phyloP scores from a whole-genome alignment of 768 basidiomycete species.

The Mycena belliarum region DNA sequence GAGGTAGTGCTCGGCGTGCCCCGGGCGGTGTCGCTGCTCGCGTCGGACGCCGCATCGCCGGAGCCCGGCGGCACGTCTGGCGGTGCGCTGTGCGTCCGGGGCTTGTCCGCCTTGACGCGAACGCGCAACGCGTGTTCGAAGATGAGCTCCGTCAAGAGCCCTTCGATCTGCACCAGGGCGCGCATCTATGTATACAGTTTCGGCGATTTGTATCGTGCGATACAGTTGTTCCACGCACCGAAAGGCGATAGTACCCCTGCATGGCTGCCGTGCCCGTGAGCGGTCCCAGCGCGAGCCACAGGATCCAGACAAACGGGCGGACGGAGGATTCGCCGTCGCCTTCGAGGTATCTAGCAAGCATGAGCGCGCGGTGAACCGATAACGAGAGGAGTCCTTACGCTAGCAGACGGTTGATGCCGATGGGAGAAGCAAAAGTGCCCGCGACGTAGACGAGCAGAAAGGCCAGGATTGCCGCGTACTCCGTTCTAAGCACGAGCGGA shows the following conservation, averaged over 20 bases:
- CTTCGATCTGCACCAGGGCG: conserved; percentile 26
- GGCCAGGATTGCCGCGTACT: conserved; percentile 6
- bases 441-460: conserved; percentile 14
- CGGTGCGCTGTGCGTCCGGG: neutral
- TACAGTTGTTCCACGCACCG: neutral
- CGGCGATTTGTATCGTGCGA: neutral
- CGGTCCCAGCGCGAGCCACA: conserved; percentile 38
- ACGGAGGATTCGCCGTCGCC: conserved; percentile 38
- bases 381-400: neutral
- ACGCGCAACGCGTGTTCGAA: conserved; percentile 44
- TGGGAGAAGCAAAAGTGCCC: conserved; percentile 17
- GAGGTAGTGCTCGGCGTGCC: conserved; percentile 13
- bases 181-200: conserved; percentile 9
- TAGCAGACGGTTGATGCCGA: conserved; percentile 18
- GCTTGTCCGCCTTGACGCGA: conserved; percentile 44
- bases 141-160: conserved; percentile 26
- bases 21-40: conserved; percentile 18
- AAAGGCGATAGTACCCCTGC: conserved; percentile 41
- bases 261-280: conserved; percentile 34
- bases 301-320: conserved; percentile 55
- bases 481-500: no score
- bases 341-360: conserved; percentile 39
- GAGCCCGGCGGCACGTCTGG: neutral
- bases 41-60: conserved; percentile 19
- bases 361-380: conserved; percentile 2